Evolutionary conservation across 352 stramenopile genomes (phyloP), one percentile per base, ranked within the genome.

Genomic region (Globisporangium alternatum): DNA sequence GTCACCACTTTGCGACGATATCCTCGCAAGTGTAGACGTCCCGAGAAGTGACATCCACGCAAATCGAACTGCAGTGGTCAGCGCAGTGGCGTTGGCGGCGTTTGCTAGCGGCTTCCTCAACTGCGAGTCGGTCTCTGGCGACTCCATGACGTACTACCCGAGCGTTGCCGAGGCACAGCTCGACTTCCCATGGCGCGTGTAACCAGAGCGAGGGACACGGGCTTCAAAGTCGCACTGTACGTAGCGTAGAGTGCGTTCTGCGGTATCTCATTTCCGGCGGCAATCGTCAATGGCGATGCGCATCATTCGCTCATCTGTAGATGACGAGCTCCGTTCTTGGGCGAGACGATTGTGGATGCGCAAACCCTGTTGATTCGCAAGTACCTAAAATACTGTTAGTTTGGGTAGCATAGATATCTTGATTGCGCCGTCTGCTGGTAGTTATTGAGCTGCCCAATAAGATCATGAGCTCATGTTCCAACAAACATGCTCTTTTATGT

Each of bases 121-220:
- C 31, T 68, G 62, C 44, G 30, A 45, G 5, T n/a, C 15, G 19
- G 21, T 22, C 31, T 19, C 45, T 10, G 55, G 62, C 15, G 62
- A 68, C 33, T 13, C 41, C 33, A 19, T 64, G 62, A 68, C 62
- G 62, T 68, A 68, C 55, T 68, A 64, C 62, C 62, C 62, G 8
- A 51, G 43, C 31, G 37, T 58, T 22, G 55, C 45, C 6, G 62
- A 68, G 39, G 62, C 62, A 6, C 7, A 3, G 2, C 21, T 67
- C 8, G 53, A 49, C 39, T 5, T 17, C 30, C 25, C 25, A 30
- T n/a, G 5, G 5, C 48, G 21, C 48, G 35, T 15, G 35, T 41
- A 41, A n/a, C n/a, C n/a, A n/a, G n/a, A n/a, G n/a, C n/a, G n/a
- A n/a, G n/a, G n/a, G n/a, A n/a, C n/a, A n/a, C n/a, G n/a, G n/a